phyloP scores from a whole-genome alignment of 495 filamentous ascomycete genomes.

The Filosporella fistucella region DNA sequence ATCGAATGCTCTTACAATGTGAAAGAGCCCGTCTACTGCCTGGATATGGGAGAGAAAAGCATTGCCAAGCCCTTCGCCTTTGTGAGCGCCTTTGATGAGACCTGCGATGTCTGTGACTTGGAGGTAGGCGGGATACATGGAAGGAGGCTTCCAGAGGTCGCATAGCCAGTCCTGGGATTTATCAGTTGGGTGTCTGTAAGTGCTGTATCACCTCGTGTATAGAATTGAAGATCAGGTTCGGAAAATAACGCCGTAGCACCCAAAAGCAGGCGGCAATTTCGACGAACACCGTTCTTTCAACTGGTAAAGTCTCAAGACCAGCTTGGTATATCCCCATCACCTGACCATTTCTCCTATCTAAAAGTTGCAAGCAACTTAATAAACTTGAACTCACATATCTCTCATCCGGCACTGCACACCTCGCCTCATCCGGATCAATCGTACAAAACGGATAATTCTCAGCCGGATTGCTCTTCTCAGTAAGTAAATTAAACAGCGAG shows the following conservation, averaged over 20 bases:
- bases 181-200: background rate
- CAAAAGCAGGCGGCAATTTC: too few relatives aligned
- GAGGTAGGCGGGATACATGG: constrained; percentile 25
- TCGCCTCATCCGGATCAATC: constrained; percentile 28
- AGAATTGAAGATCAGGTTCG: background rate
- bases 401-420: constrained; percentile 25
- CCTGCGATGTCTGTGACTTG: constrained; percentile 30
- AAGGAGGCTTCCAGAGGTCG: constrained; percentile 25
- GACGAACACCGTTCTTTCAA: too few relatives aligned
- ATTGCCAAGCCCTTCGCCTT: constrained; percentile 27
- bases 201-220: background rate
- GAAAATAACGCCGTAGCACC: background rate
- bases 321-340: too few relatives aligned
- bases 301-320: too few relatives aligned
- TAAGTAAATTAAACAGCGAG: constrained; percentile 26
- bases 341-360: too few relatives aligned
- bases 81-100: constrained; percentile 26
- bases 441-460: constrained; percentile 29
- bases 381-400: constrained; percentile 19
- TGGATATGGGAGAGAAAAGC: constrained; percentile 27
- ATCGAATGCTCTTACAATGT: constrained; percentile 27
- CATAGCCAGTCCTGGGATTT: constrained; percentile 22
- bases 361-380: background rate
- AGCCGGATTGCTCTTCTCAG: constrained; percentile 24
- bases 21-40: constrained; percentile 27